Percentiles rank a stretch among this genome's conserved stretches.
phyloP scores from a whole-genome alignment of 768 basidiomycete species.

The Ramaria sp. region DNA sequence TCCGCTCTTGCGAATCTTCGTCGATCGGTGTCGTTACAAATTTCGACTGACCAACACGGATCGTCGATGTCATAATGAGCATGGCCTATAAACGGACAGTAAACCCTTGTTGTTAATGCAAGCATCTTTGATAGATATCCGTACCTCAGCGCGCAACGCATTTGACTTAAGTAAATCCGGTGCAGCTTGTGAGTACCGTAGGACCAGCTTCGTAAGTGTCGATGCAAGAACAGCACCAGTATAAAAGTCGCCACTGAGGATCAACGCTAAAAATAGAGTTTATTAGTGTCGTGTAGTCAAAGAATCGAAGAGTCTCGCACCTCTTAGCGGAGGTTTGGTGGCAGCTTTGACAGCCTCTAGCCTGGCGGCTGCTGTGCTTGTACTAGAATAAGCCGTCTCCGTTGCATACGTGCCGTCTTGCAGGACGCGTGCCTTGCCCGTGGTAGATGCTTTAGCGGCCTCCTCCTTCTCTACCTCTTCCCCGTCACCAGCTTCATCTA shows the following conservation, averaged over 20 bases:
- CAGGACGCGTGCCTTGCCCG: constrained; percentile 64
- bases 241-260: constrained; percentile 95
- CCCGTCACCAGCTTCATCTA: constrained; percentile 65
- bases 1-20: constrained; percentile 93
- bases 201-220: constrained; percentile 82
- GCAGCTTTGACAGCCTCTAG: constrained; percentile 80
- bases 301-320: constrained; percentile 22
- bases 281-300: not conserved
- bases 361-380: constrained; percentile 40
- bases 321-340: constrained; percentile 81
- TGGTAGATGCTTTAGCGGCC: constrained; percentile 32
- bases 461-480: constrained; percentile 39
- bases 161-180: constrained; percentile 53
- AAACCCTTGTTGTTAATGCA: no score
- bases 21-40: constrained; percentile 93
- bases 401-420: constrained; percentile 98
- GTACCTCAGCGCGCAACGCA: constrained; percentile 74
- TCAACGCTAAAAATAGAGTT: constrained; percentile 41
- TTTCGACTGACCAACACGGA: constrained; percentile 95
- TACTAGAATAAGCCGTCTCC: constrained; percentile 75
- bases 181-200: constrained; percentile 51
- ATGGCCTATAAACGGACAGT: constrained; percentile 49
- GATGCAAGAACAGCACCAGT: constrained; percentile 87
- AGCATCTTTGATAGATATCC: constrained; percentile 7
- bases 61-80: constrained; percentile 95